These are phyloP conservation scores for Euclidium syriacum DNA, from an alignment of 345 rosid genomes.

Conservation along the genomic window DNA sequence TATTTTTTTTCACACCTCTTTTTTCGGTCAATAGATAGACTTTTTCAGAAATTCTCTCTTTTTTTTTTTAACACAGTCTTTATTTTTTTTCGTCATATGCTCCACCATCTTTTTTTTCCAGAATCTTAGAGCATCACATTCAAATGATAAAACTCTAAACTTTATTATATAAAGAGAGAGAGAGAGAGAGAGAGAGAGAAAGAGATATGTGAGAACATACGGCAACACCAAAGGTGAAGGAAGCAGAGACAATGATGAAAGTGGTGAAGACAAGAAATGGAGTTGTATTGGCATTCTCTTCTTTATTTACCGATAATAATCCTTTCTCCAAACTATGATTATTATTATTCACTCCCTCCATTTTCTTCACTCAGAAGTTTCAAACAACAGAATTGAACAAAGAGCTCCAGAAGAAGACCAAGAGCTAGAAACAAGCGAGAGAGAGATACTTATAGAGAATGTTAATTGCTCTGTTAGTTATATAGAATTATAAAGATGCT, in stretches of 20 bases:
- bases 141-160: no score
- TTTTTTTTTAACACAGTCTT: no score
- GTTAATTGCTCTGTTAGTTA: background rate
- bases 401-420: background rate
- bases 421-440: background rate
- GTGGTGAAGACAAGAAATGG: conserved; percentile 38
- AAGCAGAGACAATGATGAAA: conserved; percentile 50
- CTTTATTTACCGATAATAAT: background rate
- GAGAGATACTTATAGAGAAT: background rate
- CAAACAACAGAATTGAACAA: background rate
- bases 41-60: no score
- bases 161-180: background rate
- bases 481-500: background rate
- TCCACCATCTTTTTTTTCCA: no score
- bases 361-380: background rate
- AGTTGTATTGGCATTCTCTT: background rate
- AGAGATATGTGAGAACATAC: conserved; percentile 26
- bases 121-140: no score
- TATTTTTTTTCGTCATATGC: no score
- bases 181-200: background rate
- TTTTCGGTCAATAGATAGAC: no score
- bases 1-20: no score
- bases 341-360: conserved; percentile 21
- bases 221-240: conserved; percentile 39
- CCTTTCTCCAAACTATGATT: conserved; percentile 26